These are phyloP conservation scores for Suhomyces xylopsoci DNA, from an alignment of 805 yeast species.

Conservation along the genomic window DNA sequence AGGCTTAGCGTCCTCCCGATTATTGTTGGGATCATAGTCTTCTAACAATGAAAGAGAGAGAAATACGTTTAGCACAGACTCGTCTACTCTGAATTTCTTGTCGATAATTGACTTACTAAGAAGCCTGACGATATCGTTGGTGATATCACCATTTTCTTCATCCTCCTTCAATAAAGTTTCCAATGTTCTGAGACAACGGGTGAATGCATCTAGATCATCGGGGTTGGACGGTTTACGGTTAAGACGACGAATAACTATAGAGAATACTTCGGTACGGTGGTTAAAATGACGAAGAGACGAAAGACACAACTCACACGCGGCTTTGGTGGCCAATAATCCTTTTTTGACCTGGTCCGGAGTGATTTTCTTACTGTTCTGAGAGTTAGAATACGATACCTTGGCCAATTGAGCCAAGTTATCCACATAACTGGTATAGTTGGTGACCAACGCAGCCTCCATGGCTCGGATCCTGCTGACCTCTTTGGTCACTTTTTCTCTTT, in stretches of 20 bases:
- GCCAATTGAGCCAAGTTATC: slow-evolving; percentile 48
- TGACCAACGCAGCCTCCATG: slow-evolving; percentile 76
- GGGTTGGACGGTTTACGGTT: slow-evolving; percentile 55
- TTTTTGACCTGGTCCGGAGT: slow-evolving; percentile 34
- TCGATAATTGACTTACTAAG: slow-evolving; percentile 68
- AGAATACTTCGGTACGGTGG: slow-evolving; percentile 70
- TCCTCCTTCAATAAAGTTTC: slow-evolving; percentile 76
- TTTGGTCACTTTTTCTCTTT: slow-evolving; percentile 74
- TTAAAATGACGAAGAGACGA: slow-evolving; percentile 75
- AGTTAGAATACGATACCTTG: slow-evolving; percentile 35
- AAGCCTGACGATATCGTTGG: slow-evolving; percentile 68
- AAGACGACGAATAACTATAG: slow-evolving; percentile 63
- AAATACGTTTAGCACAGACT: slow-evolving; percentile 70
- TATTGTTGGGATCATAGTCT: slow-evolving; percentile 68
- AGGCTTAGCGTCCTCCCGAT: slow-evolving; percentile 37
- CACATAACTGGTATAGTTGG: slow-evolving; percentile 66
- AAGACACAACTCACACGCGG: slow-evolving; percentile 71
- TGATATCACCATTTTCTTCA: slow-evolving; percentile 71
- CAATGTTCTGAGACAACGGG: slow-evolving; percentile 58
- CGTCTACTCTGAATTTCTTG: slow-evolving; percentile 78
- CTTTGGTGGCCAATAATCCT: slow-evolving; percentile 64
- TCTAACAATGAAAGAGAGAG: slow-evolving; percentile 62
- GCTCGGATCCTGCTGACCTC: slow-evolving; percentile 76
- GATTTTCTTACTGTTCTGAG: slow-evolving; percentile 31
- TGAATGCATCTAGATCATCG: slow-evolving; percentile 48